Evolutionary conservation across 1,139 yeast genomes (phyloP), one percentile per base, ranked within the genome.

Genomic region (Taphrina deformans): DNA sequence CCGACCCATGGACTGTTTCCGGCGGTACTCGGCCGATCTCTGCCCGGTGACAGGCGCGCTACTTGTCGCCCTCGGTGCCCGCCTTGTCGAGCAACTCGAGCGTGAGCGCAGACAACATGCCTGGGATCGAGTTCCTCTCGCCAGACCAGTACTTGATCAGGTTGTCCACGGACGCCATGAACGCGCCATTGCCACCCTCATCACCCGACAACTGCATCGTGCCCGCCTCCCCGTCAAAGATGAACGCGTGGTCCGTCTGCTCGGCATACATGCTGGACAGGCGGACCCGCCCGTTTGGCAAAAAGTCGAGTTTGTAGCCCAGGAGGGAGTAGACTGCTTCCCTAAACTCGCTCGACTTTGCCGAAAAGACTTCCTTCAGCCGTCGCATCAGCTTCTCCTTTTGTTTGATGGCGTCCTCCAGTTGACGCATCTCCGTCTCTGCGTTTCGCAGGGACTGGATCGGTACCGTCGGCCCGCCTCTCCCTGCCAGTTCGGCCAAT

Each of bases 61-160:
- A n/a, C n/a, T n/a, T n/a, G n/a, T n/a, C n/a, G n/a, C n/a, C n/a
- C n/a, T n/a, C 44, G 14, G 26, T 18, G 35, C 83, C 85, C 18
- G 75, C 85, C 65, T 71, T 56, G 64, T 85, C 86, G 75, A 84
- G 85, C 27, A 89, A 75, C 70, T 83, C 86, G 66, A 90, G 77
- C 62, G 85, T 88, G 68, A 90, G 77, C 0, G 95, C 91, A 66
- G 95, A 86, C 66, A 91, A 77, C 71, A 90, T 87, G 70, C 96
- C 88, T 0, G 96, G 89, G 26, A 89, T 83, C 70, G 89, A 91
- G 50, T 82, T 83, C 68, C 85, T 82, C 61, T 87, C 88, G 58
- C 80, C 80, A 1, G 88, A 83, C 91, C 96, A 89, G 67, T 82
- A 82, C 18, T 80, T 76, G 26, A 88, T 80, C 65, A 89, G 77